Conservation (phyloP, 495 filamentous ascomycete genomes). For the Penicillium coffeae region DNA sequence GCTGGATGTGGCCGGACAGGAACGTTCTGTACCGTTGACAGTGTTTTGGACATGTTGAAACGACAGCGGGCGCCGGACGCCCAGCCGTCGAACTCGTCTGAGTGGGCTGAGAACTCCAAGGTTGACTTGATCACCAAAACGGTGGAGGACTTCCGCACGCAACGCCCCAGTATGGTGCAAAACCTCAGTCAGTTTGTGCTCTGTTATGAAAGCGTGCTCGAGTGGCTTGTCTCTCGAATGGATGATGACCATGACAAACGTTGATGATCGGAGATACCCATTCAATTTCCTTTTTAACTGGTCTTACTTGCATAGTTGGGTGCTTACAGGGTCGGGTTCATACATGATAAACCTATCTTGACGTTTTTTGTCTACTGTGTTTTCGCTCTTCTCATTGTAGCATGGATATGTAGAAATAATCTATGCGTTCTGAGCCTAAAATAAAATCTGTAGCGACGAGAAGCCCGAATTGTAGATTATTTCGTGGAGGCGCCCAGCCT, state of each 20-base stretch:
- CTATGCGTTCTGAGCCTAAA: background rate
- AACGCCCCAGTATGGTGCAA: constrained; percentile 95
- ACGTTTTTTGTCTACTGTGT: background rate
- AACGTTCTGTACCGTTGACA: constrained; percentile 94
- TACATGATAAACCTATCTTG: background rate
- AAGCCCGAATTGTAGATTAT: no score
- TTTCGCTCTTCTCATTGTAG: background rate
- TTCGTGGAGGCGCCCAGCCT: background rate
- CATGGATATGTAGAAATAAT: background rate
- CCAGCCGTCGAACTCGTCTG: background rate
- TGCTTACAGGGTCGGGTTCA: background rate
- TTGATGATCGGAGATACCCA: constrained; percentile 9
- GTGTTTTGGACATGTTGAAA: constrained; percentile 89
- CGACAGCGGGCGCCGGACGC: constrained; percentile 52
- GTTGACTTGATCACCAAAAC: constrained; percentile 79
- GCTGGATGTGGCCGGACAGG: constrained; percentile 94
- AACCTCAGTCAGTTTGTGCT: constrained; percentile 91
- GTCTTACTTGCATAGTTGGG: constrained; percentile 9
- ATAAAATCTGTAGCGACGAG: no score
- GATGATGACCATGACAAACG: constrained; percentile 11
- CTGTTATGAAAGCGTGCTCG: constrained; percentile 91
- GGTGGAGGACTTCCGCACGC: constrained; percentile 82
- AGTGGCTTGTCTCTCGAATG: constrained; percentile 67
- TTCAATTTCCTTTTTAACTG: constrained; percentile 5
- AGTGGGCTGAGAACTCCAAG: constrained; percentile 48